Evolutionary conservation across 805 yeast genomes (phyloP), one percentile per base, ranked within the genome.

Genomic region (Yarrowia yakushimensis): DNA sequence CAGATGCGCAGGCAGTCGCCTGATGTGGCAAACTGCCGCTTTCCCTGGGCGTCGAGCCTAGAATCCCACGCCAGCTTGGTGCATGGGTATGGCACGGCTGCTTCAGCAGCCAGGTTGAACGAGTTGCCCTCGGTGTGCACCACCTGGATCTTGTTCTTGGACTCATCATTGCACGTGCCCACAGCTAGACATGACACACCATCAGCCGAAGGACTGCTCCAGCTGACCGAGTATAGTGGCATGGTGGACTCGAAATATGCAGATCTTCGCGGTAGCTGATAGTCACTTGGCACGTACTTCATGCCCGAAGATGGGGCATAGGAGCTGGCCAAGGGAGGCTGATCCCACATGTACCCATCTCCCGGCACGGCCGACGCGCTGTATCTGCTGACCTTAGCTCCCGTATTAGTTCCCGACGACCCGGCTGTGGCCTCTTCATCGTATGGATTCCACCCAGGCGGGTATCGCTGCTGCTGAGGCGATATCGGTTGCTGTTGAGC

Each of bases 91-190:
- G 82, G 82, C 13, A 85, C 81, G 10, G 74, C 73, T 4, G 79
- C 76, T 62, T 85, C 90, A 13, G 85, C 76, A 2, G 77, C 77
- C 41, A 76, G 76, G 30, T 73, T 73, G 64, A 85, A 80, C 34
- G 54, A 59, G n/a, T 31, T 33, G 12, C 48, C 66, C 8, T 60
- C 45, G 12, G 72, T 68, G 25, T 67, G 65, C n/a, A 72, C 60
- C n/a, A 74, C 66, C 57, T 70, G 67, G 30, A 91, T 71, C 66
- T 82, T 82, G 73, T 92, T 92, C 41, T 79, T 76, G 27, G 84
- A 77, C 57, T 90, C 96, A 72, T 92, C 97, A 64, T 88, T 82
- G 71, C 85, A 90, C 0, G 96, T 82, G n/a, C 86, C 80, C n/a
- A 87, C 71, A 0, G 90, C 94, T 8, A 88, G 73, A 50, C 79